These are phyloP conservation scores for Paramyrothecium roridum DNA, from an alignment of 2,329 filamentous ascomycete genomes.

Conservation along the genomic window DNA sequence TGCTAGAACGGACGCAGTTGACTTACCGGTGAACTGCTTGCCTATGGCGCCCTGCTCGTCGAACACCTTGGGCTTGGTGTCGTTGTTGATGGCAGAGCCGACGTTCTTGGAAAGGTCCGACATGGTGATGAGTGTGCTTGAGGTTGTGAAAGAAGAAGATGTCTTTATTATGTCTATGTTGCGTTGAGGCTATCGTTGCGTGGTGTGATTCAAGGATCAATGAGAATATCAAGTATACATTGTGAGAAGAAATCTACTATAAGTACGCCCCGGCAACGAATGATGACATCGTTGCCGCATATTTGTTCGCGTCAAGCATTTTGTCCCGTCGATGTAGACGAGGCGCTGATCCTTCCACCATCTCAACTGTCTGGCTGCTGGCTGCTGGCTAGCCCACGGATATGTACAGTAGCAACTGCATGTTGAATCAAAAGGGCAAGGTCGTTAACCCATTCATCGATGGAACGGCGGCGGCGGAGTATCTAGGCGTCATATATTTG, in stretches of 20 bases:
- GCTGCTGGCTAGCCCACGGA: background rate
- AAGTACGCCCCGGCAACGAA: background rate
- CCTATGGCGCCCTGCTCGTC: constrained; percentile 49
- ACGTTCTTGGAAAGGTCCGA: background rate
- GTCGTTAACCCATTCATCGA: no score
- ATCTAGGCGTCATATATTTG: background rate
- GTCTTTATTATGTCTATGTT: no score
- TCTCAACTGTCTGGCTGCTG: background rate
- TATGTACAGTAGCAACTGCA: background rate
- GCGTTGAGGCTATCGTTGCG: no score
- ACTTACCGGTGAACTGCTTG: constrained; percentile 51
- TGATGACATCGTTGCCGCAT: background rate
- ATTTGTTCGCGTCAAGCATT: background rate
- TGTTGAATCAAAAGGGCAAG: no score
- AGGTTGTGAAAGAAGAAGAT: background rate
- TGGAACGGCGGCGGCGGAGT: background rate
- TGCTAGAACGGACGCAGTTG: background rate
- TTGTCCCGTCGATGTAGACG: background rate
- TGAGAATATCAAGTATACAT: background rate
- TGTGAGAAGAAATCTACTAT: background rate
- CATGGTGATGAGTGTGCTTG: background rate
- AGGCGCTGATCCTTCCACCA: background rate
- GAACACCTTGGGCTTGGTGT: constrained; percentile 33
- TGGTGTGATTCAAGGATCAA: no score
- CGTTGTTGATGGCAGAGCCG: background rate